phyloP scores from a whole-genome alignment of 176 grass and related monocot genomes.

The Musa beccarii region DNA sequence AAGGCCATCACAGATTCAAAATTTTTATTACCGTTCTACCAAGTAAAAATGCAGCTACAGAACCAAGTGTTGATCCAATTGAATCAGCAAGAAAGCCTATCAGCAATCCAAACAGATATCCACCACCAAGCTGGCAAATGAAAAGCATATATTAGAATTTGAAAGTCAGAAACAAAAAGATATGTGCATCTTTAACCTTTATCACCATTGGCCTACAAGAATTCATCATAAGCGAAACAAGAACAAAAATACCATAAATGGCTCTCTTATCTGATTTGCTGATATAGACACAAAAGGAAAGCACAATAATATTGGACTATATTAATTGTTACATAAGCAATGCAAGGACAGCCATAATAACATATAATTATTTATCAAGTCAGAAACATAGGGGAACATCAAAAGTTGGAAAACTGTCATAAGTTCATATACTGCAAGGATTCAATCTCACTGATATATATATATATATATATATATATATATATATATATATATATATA shows the following conservation, averaged over 20 bases:
- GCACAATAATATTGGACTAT: too few species aligned
- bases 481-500: too few species aligned
- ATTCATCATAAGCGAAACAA: neutral
- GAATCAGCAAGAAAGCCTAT: slow-evolving; percentile 96
- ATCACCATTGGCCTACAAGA: neutral
- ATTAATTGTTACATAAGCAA: too few species aligned
- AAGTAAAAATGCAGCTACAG: slow-evolving; percentile 95
- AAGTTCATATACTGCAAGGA: too few species aligned
- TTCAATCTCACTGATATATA: too few species aligned
- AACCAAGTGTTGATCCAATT: slow-evolving; percentile 89
- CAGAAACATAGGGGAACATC: too few species aligned
- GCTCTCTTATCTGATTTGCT: too few species aligned
- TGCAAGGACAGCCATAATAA: too few species aligned
- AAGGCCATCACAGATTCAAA: slow-evolving; percentile 3
- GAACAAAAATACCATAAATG: neutral
- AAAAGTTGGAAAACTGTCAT: too few species aligned
- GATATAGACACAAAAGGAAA: too few species aligned
- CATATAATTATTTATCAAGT: too few species aligned
- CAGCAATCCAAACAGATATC: slow-evolving; percentile 90
- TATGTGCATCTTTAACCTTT: neutral
- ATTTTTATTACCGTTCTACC: slow-evolving; percentile 73
- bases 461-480: too few species aligned
- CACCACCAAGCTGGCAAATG: slow-evolving; percentile 80
- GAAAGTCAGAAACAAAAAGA: neutral
- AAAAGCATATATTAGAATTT: slow-evolving; percentile 5